phyloP scores from a whole-genome alignment of 495 filamentous ascomycete genomes.

The Aspergillus hancockii region DNA sequence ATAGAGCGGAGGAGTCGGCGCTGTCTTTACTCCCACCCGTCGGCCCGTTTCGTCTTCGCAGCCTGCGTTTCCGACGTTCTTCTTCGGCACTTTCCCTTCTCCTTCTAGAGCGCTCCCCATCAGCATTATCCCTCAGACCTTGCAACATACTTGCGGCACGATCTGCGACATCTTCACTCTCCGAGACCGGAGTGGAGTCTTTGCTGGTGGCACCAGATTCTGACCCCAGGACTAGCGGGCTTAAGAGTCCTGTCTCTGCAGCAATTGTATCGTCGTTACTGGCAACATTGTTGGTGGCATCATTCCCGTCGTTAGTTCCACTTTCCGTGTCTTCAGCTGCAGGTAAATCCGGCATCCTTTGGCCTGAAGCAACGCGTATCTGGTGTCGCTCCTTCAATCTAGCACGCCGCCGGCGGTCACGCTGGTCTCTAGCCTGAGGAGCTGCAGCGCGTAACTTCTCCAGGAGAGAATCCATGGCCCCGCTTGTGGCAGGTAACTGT shows the following conservation, averaged over 20 bases:
- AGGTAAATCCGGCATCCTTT: conserved; percentile 72
- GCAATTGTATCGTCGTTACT: conserved; percentile 21
- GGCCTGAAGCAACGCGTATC: conserved; percentile 85
- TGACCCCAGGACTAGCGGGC: conserved; percentile 37
- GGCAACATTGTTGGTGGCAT: conserved; percentile 22
- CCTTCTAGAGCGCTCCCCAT: conserved; percentile 58
- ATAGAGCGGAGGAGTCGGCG: conserved; percentile 37
- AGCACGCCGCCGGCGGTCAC: conserved; percentile 84
- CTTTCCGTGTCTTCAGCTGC: conserved; percentile 44
- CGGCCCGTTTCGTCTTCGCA: conserved; percentile 56
- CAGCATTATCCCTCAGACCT: conserved; percentile 69
- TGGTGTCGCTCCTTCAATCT: conserved; percentile 88
- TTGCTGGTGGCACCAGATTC: conserved; percentile 39
- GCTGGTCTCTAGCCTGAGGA: conserved; percentile 81
- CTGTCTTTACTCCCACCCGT: conserved; percentile 50
- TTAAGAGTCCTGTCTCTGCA: conserved; percentile 39
- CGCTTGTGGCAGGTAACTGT: conserved; percentile 72
- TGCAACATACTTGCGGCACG: conserved; percentile 81
- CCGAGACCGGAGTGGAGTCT: conserved; percentile 45
- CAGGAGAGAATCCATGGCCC: conserved; percentile 95
- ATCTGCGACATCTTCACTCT: conserved; percentile 76
- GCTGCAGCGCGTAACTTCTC: conserved; percentile 94
- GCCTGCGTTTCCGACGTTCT: conserved; percentile 60
- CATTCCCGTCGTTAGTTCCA: conserved; percentile 26
- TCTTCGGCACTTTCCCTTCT: conserved; percentile 70